These are phyloP conservation scores for Byssothecium circinans DNA, from an alignment of 2,329 filamentous ascomycete genomes.

Conservation along the genomic window DNA sequence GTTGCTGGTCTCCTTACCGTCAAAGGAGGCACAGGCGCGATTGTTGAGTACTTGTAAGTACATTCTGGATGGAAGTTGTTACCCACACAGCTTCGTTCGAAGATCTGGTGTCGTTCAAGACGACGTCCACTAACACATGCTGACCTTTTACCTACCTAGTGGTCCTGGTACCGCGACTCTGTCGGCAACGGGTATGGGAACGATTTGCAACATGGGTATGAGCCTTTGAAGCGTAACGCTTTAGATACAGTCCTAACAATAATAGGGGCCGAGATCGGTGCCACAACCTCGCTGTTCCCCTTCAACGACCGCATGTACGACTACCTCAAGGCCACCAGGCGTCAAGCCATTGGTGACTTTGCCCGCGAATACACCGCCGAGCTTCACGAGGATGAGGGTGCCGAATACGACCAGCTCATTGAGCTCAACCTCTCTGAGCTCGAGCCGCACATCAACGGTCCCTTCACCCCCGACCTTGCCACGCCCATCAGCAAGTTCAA, in stretches of 20 bases:
- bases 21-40: conserved; percentile 94
- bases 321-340: conserved; percentile 90
- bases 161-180: conserved; percentile 71
- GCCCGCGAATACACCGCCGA: conserved; percentile 81
- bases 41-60: conserved; percentile 55
- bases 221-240: no score
- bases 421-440: conserved; percentile 95
- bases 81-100: no score
- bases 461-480: conserved; percentile 96
- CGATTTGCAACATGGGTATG: conserved; percentile 24
- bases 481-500: conserved; percentile 98
- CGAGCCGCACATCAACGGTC: conserved; percentile 97
- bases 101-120: no score
- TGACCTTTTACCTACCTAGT: no score
- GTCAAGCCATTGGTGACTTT: conserved; percentile 86
- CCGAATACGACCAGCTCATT: conserved; percentile 93
- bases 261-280: conserved; percentile 62
- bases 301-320: conserved; percentile 99
- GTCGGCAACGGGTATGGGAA: conserved; percentile 84
- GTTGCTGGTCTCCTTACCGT: conserved; percentile 95
- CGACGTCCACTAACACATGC: no score
- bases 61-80: not conserved
- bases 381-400: conserved; percentile 83
- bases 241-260: no score
- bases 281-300: conserved; percentile 93